These are phyloP conservation scores for Leishmania martiniquensis DNA, from an alignment of 208 protist genomes.

Conservation along the genomic window DNA sequence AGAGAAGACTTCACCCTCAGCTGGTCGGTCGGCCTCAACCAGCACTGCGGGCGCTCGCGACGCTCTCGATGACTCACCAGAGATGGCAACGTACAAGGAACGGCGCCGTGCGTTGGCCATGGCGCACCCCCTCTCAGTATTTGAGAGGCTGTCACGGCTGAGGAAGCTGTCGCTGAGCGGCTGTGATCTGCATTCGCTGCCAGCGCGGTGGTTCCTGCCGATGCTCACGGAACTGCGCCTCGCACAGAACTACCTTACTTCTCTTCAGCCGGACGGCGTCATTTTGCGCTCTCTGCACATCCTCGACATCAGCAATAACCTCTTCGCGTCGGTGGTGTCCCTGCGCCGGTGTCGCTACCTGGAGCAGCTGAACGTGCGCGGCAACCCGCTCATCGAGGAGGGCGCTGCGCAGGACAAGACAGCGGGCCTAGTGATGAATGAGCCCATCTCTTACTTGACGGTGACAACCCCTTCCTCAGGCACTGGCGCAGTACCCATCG, in stretches of 20 bases:
- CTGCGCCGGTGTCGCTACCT: constrained; percentile 83
- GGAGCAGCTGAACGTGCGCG: constrained; percentile 62
- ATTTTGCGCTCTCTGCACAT: constrained; percentile 85
- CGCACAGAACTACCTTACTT: constrained; percentile 64
- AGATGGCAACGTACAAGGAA: constrained; percentile 16
- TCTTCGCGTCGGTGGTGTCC: constrained; percentile 45
- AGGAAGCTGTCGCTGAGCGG: constrained; percentile 85
- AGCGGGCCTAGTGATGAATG: neutral
- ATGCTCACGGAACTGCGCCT: constrained; percentile 81
- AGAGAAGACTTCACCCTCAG: neutral
- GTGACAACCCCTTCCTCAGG: neutral
- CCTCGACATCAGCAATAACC: constrained; percentile 83
- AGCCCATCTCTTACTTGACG: neutral
- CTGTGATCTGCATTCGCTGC: constrained; percentile 66
- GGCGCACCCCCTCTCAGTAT: constrained; percentile 76
- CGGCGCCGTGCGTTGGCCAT: constrained; percentile 11
- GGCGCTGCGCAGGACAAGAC: constrained; percentile 16
- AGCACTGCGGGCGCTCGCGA: neutral
- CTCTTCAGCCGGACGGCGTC: constrained; percentile 78
- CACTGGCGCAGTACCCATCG: constrained; percentile 4
- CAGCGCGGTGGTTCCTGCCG: constrained; percentile 78
- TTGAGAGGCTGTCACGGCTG: constrained; percentile 63
- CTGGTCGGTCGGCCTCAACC: neutral
- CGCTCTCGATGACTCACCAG: constrained; percentile 12
- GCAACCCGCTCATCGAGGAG: constrained; percentile 62